Conservation (phyloP, 176 grass and related monocot genomes). For the Guadua angustifolia region DNA sequence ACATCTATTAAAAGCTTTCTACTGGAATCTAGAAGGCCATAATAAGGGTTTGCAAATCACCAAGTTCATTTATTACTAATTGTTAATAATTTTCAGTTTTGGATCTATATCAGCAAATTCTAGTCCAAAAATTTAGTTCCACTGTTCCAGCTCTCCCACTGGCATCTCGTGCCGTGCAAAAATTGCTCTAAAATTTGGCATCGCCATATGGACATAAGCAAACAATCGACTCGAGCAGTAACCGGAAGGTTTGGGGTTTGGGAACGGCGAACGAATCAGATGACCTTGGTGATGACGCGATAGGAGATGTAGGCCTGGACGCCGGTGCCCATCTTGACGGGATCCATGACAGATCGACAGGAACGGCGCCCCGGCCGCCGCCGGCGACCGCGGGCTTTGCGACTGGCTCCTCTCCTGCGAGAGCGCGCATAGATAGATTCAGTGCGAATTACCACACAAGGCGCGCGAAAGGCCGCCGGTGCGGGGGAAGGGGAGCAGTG, state of each 20-base stretch:
- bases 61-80: slow-evolving; percentile 33
- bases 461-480: background rate
- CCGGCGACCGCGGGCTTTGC: slow-evolving; percentile 75
- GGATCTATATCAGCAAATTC: slow-evolving; percentile 36
- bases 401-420: slow-evolving; percentile 74
- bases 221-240: background rate
- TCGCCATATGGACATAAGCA: background rate
- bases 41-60: background rate
- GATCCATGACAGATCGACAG: slow-evolving; percentile 86
- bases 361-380: slow-evolving; percentile 52
- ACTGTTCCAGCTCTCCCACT: slow-evolving; percentile 19
- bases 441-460: slow-evolving; percentile 20
- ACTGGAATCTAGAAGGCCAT: slow-evolving; percentile 9
- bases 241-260: background rate
- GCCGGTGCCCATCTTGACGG: slow-evolving; percentile 93
- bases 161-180: slow-evolving; percentile 10
- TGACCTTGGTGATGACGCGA: slow-evolving; percentile 94
- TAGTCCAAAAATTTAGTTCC: slow-evolving; percentile 40
- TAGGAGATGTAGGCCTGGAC: slow-evolving; percentile 99
- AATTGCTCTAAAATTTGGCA: slow-evolving; percentile 26
- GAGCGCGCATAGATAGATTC: slow-evolving; percentile 49
- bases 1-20: background rate
- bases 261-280: slow-evolving; percentile 21
- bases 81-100: background rate
- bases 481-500: background rate